Percentiles rank a stretch among this genome's conserved stretches.
These are phyloP conservation scores for Diaporthe capsici DNA, from an alignment of 2,329 filamentous ascomycete species.

Conservation along the genomic window DNA sequence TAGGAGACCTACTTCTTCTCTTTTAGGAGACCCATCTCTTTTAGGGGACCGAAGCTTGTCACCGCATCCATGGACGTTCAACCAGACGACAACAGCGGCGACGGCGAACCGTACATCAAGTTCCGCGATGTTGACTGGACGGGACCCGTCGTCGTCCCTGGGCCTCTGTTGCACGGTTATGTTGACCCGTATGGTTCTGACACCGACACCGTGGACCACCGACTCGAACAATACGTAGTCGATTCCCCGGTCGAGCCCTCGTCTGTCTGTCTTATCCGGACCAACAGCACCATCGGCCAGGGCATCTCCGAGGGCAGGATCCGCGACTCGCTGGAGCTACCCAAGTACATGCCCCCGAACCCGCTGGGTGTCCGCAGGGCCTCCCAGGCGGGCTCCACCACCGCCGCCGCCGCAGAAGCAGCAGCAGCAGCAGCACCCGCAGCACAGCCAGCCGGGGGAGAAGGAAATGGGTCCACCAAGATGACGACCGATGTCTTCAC, in stretches of 20 bases:
- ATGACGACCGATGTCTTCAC: background rate
- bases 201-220: background rate
- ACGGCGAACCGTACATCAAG: background rate
- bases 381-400: background rate
- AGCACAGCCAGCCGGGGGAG: background rate
- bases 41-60: background rate
- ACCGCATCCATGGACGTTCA: background rate
- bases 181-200: no score
- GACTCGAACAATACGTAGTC: no score
- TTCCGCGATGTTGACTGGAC: background rate
- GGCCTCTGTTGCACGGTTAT: background rate
- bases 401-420: background rate
- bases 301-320: background rate
- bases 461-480: background rate
- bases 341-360: background rate
- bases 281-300: background rate
- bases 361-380: background rate
- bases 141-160: background rate
- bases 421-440: background rate
- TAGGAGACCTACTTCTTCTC: background rate
- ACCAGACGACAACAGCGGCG: background rate
- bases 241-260: background rate
- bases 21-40: background rate
- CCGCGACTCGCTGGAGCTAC: background rate
- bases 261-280: background rate